Evolutionary conservation across 2,329 filamentous ascomycete genomes (phyloP).

Genomic region (Colletotrichum endophyticum): DNA sequence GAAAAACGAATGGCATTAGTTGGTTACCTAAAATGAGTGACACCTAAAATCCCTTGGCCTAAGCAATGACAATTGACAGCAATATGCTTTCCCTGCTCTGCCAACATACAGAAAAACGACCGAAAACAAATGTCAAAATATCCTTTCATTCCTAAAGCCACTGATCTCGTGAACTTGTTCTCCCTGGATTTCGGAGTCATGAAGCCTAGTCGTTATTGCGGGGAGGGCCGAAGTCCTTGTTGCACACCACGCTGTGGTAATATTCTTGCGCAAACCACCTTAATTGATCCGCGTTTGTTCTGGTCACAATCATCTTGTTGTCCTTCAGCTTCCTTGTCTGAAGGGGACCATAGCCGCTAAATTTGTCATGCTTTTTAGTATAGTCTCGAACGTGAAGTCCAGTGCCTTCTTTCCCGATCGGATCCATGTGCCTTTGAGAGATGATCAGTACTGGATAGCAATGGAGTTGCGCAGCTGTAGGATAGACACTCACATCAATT

Average conservation of each 20-base stretch:
- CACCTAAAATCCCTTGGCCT: too few species aligned
- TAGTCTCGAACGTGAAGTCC: not conserved
- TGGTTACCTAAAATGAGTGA: too few species aligned
- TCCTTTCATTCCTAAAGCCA: too few species aligned
- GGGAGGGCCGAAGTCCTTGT: not conserved
- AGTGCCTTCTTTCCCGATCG: not conserved
- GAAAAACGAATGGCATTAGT: too few species aligned
- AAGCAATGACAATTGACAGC: too few species aligned
- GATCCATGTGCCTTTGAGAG: not conserved
- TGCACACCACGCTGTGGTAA: not conserved
- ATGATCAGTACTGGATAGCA: not conserved
- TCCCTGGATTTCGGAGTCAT: too few species aligned
- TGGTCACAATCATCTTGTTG: not conserved
- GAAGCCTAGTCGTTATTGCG: not conserved
- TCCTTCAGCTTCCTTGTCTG: not conserved
- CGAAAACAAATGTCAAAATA: too few species aligned
- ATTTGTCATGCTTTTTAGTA: accelerated
- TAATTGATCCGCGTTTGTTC: not conserved
- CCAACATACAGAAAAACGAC: too few species aligned
- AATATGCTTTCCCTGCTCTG: too few species aligned
- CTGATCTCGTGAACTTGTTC: too few species aligned
- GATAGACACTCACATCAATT: not conserved
- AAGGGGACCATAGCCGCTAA: not conserved
- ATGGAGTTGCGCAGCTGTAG: not conserved
- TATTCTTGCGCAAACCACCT: not conserved